Evolutionary conservation across 768 basidiomycete genomes (phyloP), one percentile per base, ranked within the genome.

Genomic region (Leucosporidium creatinivorum): DNA sequence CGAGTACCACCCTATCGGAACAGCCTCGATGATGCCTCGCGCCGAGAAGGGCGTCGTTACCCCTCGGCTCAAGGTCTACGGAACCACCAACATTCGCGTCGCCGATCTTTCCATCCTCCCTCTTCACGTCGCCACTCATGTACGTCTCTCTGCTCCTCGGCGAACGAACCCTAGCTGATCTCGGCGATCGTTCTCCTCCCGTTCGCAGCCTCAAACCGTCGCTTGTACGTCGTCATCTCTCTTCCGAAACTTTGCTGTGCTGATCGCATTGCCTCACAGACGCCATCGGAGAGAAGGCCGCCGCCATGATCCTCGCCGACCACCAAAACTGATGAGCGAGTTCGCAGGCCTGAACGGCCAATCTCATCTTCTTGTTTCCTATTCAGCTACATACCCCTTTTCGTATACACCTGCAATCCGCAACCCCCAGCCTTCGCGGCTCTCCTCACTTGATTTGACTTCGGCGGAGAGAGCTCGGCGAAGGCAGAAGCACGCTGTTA

Each of bases 21-120:
- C 36, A 47, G 48, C 79, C 60, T 74, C 80, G 3, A 83, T 84
- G 81, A 73, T 80, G 47, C 78, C 80, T 9, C 72, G 73, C 28
- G 73, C 69, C 15, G 69, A 67, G 28, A 79, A 77, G 50, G 83
- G 83, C 56, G 83, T 83, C 21, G 82, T 84, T 51, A 79, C 80
- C 68, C 77, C 79, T 36, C 71, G 78, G 62, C 75, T 83, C 26
- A 70, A 73, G 33, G 76, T 78, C 12, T 76, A 77, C 64, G 77
- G 28, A 31, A 44, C 44, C 2, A 0, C 39, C 6, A 63, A 50
- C 55, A 39, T 48, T n/a, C 36, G 39, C 0, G 54, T 57, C 33
- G 36, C 39, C 25, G 66, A 62, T 28, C 19, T 63, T n/a, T 31
- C 25, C 21, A 59, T 71, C 54, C 52, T 47, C 0, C 70, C 70